Evolutionary conservation across 2,329 filamentous ascomycete species (phyloP), one percentile per base, ranked within the genome.

Genomic region (Fusarium haematococcum): DNA sequence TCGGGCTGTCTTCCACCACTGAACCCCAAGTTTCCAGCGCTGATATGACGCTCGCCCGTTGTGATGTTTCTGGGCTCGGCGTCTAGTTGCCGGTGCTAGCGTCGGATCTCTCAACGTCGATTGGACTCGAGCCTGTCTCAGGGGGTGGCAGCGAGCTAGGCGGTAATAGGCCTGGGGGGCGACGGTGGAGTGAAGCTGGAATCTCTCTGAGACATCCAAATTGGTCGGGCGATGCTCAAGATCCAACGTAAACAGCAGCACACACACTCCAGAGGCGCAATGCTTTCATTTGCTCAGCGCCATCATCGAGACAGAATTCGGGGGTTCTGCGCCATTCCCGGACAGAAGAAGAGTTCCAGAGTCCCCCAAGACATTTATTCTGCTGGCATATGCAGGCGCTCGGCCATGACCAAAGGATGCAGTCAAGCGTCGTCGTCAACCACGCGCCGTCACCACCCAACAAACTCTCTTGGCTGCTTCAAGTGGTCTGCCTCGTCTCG

Each of bases 71-170:
- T 62, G 33, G 57, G 59, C 60, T 65, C 70, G 65, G 75, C 75
- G 72, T 62, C 64, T 70, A 68, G 67, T 56, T 68, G 67, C 73
- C 65, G 66, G 52, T 69, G 65, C 77, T 79, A 78, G 75, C 48
- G 65, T 69, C 25, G 57, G 57, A 74, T 75, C 65, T 67, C 71
- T 66, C 37, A 20, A 65, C 56, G 33, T 73, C 70, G 66, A 78
- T 79, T 77, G 75, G 74, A 69, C 60, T 67, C 27, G 66, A 60
- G 54, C 33, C 59, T 70, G 77, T 79, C 76, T 79, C 77, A 79
- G 77, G 77, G 75, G 77, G 70, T 76, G 65, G 54, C 70, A 71
- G 35, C 68, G 63, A 67, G 66, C 69, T 56, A 76, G 75, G 73
- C 74, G 77, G 67, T 75, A 77, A 77, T 75, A 70, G 66, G 69